Base-by-base conservation (phyloP, 192 early-diverging fungal species). In the Backusella tuberculispora region DNA sequence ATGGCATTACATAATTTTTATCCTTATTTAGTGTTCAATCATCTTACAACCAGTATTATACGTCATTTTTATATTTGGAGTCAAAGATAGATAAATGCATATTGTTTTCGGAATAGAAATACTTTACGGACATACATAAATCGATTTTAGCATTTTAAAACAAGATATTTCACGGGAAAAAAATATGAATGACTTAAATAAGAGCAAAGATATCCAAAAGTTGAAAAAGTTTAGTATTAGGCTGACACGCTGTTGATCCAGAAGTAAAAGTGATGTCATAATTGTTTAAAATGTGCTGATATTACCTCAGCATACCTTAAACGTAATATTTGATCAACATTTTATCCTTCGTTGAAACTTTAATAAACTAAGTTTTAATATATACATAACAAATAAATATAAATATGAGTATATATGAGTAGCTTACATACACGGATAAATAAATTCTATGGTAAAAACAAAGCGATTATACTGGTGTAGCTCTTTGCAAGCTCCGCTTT, bases 101-200 rank as follows among this genome's bases (percentile, higher is more conserved):
- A 26, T 60, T 60, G 53, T 24, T 26, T 60, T 26, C 21, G 53
- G 21, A 60, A 60, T 60, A 19, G 26, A 26, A 24, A 24, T 60
- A 24, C 10, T 60, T 60, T 60, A 60, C 21, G 1, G 5, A 26
- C n/a, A 53, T 24, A 26, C 13, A 12, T 60, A 4, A 24, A n/a
- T 12, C 2, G 29, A 34, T 34, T 34, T 60, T 26, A 19, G 48
- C 4, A 60, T 60, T 26, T 50, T 19, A 19, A 19, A 60, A 24
- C 26, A 24, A 60, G n/a, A 26, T 34, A 60, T 26, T 19, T 24
- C 21, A 60, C 19, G 88, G 42, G 86, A 86, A 71, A 83, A 83
- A 86, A 9, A 85, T 83, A 5, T 87, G 86, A 86, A 81, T 84
- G 24, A 66, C 76, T 83, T 15, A 42, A 74, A 10, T 82, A 85